Conservation (phyloP, 495 filamentous ascomycete genomes). For the Trichoderma gamsii region DNA sequence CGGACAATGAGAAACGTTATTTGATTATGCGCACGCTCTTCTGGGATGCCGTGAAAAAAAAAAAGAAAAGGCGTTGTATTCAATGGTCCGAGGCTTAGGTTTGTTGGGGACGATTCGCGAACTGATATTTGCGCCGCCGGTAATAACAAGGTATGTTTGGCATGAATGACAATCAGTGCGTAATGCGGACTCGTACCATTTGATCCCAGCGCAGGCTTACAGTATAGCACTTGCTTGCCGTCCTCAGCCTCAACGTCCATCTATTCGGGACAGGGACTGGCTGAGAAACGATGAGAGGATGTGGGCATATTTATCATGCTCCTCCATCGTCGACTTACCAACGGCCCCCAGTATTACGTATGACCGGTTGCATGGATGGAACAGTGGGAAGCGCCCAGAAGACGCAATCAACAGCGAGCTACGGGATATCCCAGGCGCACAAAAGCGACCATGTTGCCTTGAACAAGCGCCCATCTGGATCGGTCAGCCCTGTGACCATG, state of each 20-base stretch:
- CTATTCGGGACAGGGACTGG: neutral
- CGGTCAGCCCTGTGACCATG: slow-evolving; percentile 5
- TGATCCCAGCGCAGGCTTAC: neutral
- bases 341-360: slow-evolving; percentile 5
- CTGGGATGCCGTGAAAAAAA: neutral
- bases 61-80: neutral
- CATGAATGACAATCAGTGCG: neutral
- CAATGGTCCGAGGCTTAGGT: neutral
- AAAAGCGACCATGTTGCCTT: neutral
- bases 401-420: neutral
- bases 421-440: neutral
- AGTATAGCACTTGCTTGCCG: neutral
- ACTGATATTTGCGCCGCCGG: slow-evolving; percentile 12
- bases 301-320: slow-evolving; percentile 1
- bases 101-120: neutral
- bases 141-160: neutral
- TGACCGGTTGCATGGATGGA: neutral
- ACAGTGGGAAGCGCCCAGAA: slow-evolving; percentile 9
- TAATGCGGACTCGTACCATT: neutral
- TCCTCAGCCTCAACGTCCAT: neutral
- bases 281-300: neutral
- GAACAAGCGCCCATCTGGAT: slow-evolving; percentile 4
- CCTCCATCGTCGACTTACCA: neutral
- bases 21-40: slow-evolving; percentile 10
- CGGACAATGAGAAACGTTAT: neutral